These are phyloP conservation scores for Decorospora gaudefroyi DNA, from an alignment of 2,329 filamentous ascomycete genomes.

Conservation along the genomic window DNA sequence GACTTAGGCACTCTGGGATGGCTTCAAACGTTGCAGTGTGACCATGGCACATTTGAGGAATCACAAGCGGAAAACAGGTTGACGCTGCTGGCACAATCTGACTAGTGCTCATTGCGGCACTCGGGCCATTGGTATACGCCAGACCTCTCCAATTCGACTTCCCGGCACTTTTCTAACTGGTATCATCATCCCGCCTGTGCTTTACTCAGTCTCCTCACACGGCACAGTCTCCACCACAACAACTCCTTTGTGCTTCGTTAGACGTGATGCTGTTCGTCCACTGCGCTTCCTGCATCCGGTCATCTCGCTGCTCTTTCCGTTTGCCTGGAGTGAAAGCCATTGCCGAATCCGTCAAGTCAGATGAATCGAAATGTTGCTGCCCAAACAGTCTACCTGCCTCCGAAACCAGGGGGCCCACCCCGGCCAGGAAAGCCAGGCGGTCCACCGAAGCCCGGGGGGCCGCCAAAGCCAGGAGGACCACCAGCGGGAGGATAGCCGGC, in stretches of 20 bases:
- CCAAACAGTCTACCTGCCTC: conserved; percentile 32
- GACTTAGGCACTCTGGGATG: no score
- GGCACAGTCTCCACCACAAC: not conserved
- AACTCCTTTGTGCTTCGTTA: conserved; percentile 1
- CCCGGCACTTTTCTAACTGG: conserved; percentile 11
- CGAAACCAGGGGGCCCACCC: conserved; percentile 37
- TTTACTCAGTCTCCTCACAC: conserved; percentile 1
- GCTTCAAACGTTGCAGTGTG: no score
- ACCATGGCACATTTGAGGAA: not conserved
- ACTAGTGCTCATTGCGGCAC: conserved; percentile 10
- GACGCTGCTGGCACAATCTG: not conserved
- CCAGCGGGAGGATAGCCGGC: conserved; percentile 53
- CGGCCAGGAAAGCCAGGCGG: conserved; percentile 32
- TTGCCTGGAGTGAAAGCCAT: conserved; percentile 7
- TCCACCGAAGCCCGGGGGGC: conserved; percentile 35
- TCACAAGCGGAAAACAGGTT: not conserved
- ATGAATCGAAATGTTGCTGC: conserved; percentile 3
- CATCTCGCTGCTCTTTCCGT: conserved; percentile 1
- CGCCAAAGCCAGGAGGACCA: conserved; percentile 54
- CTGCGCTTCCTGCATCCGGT: conserved; percentile 5
- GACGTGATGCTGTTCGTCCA: conserved; percentile 5
- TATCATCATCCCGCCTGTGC: conserved; percentile 5
- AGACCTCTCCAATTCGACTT: conserved; percentile 4
- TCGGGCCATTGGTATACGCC: conserved; percentile 14
- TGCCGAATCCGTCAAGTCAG: conserved; percentile 4